Base-by-base conservation (phyloP, 208 protist genomes). In the Tetramitus jugosus region DNA sequence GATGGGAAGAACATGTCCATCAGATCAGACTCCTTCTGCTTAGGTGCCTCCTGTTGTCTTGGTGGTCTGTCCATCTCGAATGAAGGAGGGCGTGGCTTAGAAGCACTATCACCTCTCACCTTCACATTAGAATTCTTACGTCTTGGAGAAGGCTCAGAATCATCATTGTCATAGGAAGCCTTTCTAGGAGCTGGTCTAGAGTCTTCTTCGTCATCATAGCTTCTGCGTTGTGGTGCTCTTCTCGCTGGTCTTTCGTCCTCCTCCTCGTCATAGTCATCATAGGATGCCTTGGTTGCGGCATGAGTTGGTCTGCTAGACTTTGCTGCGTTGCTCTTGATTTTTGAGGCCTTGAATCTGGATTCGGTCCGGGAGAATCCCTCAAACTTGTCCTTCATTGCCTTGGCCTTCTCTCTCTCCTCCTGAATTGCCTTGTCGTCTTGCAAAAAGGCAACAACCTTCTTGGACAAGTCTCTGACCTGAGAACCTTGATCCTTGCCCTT, bases 361-460 rank as follows among this genome's bases (percentile, higher is more conserved):
- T 74, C 67, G 20, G 42, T 26, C 53, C 67, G 56, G 6, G 74
- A 77, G 23, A 71, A 61, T 0, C 74, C 74, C 53, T 46, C 17
- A 40, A 43, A 77, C 23, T 77, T 77, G n/a, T 17, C 23, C 3
- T 33, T 35, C 52, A 42, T 20, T 56, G 56, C 10, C 23, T 67
- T 52, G 3, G 74, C 42, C 20, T 61, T 60, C 37, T 77, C 42
- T 53, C 74, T 45, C 23, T 77, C 74, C 40, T 77, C 46, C 17
- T 53, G 37, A 3, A 77, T 61, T 3, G 1, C 1, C 0, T 67
- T 43, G 29, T 77, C 74, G 23, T 77, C 49, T 61, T 77, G 29
- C 0, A 77, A 40, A n/a, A 77, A 56, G 17, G 56, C 31, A 4
- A 69, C 39, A 17, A 77, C 35, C 8, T 69, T 35, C 53, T 77